Evolutionary conservation across 2,329 filamentous ascomycete species (phyloP), one percentile per base, ranked within the genome.

Genomic region (Colletotrichum sp.): DNA sequence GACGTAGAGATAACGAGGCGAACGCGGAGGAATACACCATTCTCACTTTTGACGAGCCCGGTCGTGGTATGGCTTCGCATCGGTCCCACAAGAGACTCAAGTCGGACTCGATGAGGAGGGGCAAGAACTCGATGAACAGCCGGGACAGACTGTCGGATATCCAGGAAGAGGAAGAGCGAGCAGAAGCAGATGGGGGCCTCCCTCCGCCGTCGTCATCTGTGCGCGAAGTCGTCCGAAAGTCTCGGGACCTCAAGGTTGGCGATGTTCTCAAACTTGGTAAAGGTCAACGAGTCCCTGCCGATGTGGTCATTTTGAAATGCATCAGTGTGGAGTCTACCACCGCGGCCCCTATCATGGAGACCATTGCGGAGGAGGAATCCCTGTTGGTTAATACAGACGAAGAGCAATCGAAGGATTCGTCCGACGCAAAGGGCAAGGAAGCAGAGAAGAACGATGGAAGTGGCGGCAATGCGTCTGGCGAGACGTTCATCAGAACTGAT

Each of bases 401-500:
- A 9, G 82, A 84, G 43, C 18, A 77, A 78, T 43, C 73, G 73
- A 27, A 74, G 69, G 21, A 11, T 47, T 18, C 36, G 55, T 76
- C 67, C 75, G 79, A 76, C 66, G 77, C 78, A 2, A 83, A 84
- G 55, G 81, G 80, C 18, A 86, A 85, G 62, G 77, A 79, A 34
- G 76, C 78, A 43, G 79, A 81, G 61, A 79, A 76, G 38, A 76
- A 75, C 57, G 76, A 78, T 3, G 54, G 54, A 5, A 82, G 84
- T 47, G 82, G 79, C 62, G 82, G 82, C 15, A 83, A 84, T 21
- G 84, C 89, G n/a, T 87, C 88, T 31, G 95, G 95, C 33, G 97
- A 99, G 84, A 96, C 96, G 0, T 99, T 99, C 80, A 98, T 99
- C 80, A 91, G 97, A 74, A 99, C 97, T 3, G 97, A 99, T 83